Conservation (phyloP, 768 basidiomycete species). For the Strobilomyces dryophilus region DNA sequence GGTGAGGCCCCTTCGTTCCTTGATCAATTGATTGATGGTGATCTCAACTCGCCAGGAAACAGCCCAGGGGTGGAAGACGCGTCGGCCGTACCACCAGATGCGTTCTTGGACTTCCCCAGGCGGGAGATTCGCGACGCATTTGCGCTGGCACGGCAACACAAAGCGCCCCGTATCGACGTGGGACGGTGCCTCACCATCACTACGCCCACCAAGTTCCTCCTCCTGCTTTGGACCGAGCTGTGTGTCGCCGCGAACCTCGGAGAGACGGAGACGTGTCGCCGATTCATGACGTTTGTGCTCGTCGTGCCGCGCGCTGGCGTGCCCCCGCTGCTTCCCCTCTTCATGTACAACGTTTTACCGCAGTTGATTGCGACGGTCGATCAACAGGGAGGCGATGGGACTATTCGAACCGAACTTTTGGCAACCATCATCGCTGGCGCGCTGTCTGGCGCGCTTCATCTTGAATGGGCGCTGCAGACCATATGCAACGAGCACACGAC, state of each 20-base stretch:
- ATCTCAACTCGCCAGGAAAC: slow-evolving; percentile 9
- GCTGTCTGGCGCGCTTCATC: slow-evolving; percentile 61
- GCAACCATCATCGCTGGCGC: slow-evolving; percentile 61
- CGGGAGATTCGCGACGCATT: slow-evolving; percentile 57
- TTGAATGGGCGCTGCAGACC: slow-evolving; percentile 64
- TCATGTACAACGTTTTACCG: slow-evolving; percentile 65
- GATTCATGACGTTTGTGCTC: slow-evolving; percentile 65
- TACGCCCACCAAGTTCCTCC: slow-evolving; percentile 58
- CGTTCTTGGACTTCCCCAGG: slow-evolving; percentile 52
- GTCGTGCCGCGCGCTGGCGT: slow-evolving; percentile 52
- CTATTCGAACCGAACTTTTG: slow-evolving; percentile 57
- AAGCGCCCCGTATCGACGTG: slow-evolving; percentile 62
- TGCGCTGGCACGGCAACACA: slow-evolving; percentile 53
- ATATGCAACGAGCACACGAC: slow-evolving; percentile 46
- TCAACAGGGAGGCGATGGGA: slow-evolving; percentile 47
- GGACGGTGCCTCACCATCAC: slow-evolving; percentile 58
- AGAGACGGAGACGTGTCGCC: slow-evolving; percentile 58
- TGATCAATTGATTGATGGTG: not conserved
- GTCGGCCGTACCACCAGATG: slow-evolving; percentile 25
- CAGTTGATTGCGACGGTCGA: slow-evolving; percentile 53
- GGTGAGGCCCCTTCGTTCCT: slow-evolving; percentile 28
- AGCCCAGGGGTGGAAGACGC: slow-evolving; percentile 15
- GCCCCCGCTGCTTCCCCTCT: slow-evolving; percentile 70
- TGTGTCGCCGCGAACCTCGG: slow-evolving; percentile 48
- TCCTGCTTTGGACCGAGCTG: slow-evolving; percentile 67